Percentiles rank a stretch among this genome's conserved stretches.
Conservation (phyloP, 2,329 filamentous ascomycete genomes). For the Bisporella sp. region DNA sequence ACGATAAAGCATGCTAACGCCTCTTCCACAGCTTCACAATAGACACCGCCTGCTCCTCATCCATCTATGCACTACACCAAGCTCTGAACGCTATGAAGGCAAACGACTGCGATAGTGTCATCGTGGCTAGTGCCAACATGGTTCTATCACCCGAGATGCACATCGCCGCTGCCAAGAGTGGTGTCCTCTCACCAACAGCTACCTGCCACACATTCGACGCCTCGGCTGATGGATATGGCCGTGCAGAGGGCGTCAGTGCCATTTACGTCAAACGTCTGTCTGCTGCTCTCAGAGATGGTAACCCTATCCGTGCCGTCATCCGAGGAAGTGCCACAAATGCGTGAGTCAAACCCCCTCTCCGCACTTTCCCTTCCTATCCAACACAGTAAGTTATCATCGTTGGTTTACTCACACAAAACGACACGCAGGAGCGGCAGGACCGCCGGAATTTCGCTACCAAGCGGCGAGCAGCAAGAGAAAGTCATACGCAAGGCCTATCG, state of each 20-base stretch:
- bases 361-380: too few relatives aligned
- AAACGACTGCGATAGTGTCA: neutral
- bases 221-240: constrained; percentile 54
- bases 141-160: constrained; percentile 12
- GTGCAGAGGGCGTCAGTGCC: constrained; percentile 54
- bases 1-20: too few relatives aligned
- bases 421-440: neutral
- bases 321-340: neutral
- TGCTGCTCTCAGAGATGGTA: constrained; percentile 50
- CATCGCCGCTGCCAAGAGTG: constrained; percentile 37
- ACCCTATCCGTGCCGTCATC: constrained; percentile 40
- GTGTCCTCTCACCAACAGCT: constrained; percentile 1
- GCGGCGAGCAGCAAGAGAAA: neutral
- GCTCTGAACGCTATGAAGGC: neutral
- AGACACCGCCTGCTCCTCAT: neutral
- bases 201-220: constrained; percentile 48
- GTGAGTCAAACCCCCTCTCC: neutral
- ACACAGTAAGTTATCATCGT: too few relatives aligned
- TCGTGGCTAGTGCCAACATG: constrained; percentile 16
- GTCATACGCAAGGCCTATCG: constrained; percentile 20
- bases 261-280: constrained; percentile 51
- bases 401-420: neutral
- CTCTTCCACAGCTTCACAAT: neutral
- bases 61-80: neutral
- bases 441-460: neutral